These are phyloP conservation scores for Ophiostoma piceae DNA, from an alignment of 2,329 filamentous ascomycete genomes.

Conservation along the genomic window DNA sequence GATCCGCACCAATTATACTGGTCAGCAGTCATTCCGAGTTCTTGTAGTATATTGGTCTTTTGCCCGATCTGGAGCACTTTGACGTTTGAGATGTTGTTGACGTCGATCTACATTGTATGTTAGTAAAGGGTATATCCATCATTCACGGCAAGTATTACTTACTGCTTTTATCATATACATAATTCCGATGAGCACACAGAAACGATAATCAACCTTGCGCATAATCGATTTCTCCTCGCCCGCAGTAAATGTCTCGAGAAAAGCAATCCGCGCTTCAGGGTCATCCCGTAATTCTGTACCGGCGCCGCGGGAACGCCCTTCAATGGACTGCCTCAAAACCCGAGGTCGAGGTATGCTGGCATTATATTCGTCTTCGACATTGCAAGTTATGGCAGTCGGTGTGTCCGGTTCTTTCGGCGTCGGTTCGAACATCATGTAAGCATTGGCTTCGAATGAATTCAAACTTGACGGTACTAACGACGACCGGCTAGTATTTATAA, in stretches of 20 bases:
- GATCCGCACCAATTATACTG: conserved; percentile 40
- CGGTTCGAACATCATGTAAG: background rate
- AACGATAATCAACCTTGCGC: conserved; percentile 38
- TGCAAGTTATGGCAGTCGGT: background rate
- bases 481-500: too few species aligned
- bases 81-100: conserved; percentile 15
- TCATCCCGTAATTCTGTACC: conserved; percentile 25
- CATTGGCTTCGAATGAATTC: background rate
- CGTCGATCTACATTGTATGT: conserved; percentile 30
- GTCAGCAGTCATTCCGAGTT: conserved; percentile 39
- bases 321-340: conserved; percentile 2
- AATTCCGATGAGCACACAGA: conserved; percentile 37
- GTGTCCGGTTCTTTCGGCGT: background rate
- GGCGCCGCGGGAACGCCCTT: conserved; percentile 11
- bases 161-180: conserved; percentile 42
- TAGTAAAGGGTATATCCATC: conserved; percentile 39
- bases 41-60: conserved; percentile 36
- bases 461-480: too few species aligned
- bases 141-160: conserved; percentile 29
- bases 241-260: conserved; percentile 37
- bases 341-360: background rate
- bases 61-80: conserved; percentile 40
- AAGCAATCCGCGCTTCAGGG: conserved; percentile 29
- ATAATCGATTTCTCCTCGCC: conserved; percentile 38
- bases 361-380: background rate